Evolutionary conservation across 2,329 filamentous ascomycete genomes (phyloP), one percentile per base, ranked within the genome.

Genomic region (Paraphaeosphaeria minitans): DNA sequence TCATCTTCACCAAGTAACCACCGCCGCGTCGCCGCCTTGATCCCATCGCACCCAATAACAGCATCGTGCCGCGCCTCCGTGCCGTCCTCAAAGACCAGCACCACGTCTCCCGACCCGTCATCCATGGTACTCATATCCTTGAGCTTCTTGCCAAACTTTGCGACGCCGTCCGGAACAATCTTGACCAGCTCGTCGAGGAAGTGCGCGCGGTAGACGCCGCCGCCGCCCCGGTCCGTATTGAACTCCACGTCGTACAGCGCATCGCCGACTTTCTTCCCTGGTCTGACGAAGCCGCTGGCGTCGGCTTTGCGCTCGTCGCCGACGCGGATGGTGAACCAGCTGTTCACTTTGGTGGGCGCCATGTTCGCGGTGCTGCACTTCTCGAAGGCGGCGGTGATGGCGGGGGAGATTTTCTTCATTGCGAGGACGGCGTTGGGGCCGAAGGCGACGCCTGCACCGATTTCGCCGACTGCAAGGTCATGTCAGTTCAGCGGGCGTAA

Each of bases 1-100:
- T 75, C 63, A 16, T 74, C 67, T 16, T 79, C 71, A 0, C 84
- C 85, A 8, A 88, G 75, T 19, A 90, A 67, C 53, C 84, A 76
- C 51, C 82, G 73, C 19, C 87, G 79, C 3, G 84, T 80, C 8
- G 78, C 77, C 0, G 85, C 87, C 68, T 86, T 86, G 68, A 90
- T 87, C 1, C 88, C 88, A 69, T 90, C 88, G 67, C 86, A 89
- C 12, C 84, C 87, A 58, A 90, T 81, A 0, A 87, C 83, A 2
- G 80, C 78, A 64, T 78, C 79, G 29, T 82, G 81, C 29, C 77
- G 68, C 2, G 76, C 81, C 1, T 69, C 74, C 0, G 74, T 80
- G 1, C 82, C 82, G 66, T 85, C 83, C 2, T 71, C 67, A 60
- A 85, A 81, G 14, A 72, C 68, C 19, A 80, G 61, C 3, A 72